Evolutionary conservation across 2,329 filamentous ascomycete genomes (phyloP).

Genomic region (Aschersonia sp.): DNA sequence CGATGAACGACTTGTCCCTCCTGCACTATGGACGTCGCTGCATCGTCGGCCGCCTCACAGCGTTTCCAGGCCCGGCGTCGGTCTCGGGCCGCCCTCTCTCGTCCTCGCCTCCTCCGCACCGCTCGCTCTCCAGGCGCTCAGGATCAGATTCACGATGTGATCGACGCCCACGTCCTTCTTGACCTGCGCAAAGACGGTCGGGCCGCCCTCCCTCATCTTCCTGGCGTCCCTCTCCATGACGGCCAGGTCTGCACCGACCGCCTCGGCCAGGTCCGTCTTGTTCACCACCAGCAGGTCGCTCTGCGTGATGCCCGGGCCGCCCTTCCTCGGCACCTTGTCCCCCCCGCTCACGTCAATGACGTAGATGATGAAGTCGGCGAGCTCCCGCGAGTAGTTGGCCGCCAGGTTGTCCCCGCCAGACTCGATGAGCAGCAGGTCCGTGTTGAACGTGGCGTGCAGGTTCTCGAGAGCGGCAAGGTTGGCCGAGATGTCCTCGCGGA

Average conservation of each 20-base stretch:
- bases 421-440: constrained; percentile 86
- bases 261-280: constrained; percentile 88
- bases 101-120: constrained; percentile 54
- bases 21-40: background rate
- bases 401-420: constrained; percentile 92
- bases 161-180: constrained; percentile 78
- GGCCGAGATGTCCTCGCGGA: constrained; percentile 88
- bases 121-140: constrained; percentile 85
- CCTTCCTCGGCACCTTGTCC: constrained; percentile 93
- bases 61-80: constrained; percentile 39
- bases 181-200: constrained; percentile 93
- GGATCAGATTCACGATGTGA: constrained; percentile 74
- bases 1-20: too few relatives aligned
- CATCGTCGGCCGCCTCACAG: constrained; percentile 13
- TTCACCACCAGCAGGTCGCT: constrained; percentile 89
- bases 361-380: constrained; percentile 97
- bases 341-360: constrained; percentile 95
- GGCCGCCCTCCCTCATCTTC: constrained; percentile 90
- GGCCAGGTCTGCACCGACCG: constrained; percentile 74
- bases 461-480: constrained; percentile 89
- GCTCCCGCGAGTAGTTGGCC: constrained; percentile 87
- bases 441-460: constrained; percentile 62
- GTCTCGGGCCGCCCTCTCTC: constrained; percentile 39
- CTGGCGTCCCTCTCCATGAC: constrained; percentile 93
- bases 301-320: constrained; percentile 92